These are phyloP conservation scores for Eucalyptus polybractea DNA, from an alignment of 345 rosid species.

Conservation along the genomic window DNA sequence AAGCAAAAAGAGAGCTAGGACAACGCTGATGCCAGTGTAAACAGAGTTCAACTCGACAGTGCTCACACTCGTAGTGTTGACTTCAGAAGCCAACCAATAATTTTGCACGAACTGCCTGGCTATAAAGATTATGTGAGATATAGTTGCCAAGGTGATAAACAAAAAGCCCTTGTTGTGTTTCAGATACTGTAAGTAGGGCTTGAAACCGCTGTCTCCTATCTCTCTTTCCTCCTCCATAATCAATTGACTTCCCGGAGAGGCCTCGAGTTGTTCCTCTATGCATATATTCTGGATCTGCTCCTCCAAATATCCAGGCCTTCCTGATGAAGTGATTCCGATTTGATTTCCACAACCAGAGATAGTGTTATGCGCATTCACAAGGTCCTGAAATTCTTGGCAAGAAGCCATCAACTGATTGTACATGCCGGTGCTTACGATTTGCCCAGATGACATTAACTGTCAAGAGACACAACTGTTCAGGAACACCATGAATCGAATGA, in stretches of 20 bases:
- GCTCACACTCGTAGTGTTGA: conserved; percentile 10
- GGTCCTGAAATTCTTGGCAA: conserved; percentile 23
- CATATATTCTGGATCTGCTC: conserved; percentile 10
- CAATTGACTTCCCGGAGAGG: conserved; percentile 20
- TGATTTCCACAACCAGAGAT: conserved; percentile 3
- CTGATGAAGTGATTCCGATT: background rate
- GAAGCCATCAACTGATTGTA: conserved; percentile 27
- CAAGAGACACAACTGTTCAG: background rate
- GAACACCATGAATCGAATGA: background rate
- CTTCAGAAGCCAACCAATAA: conserved; percentile 24
- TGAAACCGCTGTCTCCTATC: conserved; percentile 34
- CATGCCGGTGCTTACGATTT: conserved; percentile 16
- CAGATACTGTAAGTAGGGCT: conserved; percentile 34
- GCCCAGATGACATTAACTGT: conserved; percentile 36
- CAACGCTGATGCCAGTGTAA: conserved; percentile 4
- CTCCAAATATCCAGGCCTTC: background rate
- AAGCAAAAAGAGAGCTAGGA: conserved; percentile 9
- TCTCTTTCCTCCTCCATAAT: conserved; percentile 41
- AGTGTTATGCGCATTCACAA: conserved; percentile 31
- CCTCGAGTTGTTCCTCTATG: background rate
- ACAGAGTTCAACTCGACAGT: background rate
- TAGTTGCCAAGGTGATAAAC: conserved; percentile 2
- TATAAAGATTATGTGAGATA: conserved; percentile 3
- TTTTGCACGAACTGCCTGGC: conserved; percentile 9
- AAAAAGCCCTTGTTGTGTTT: conserved; percentile 15